A percentile compares a stretch with the other conserved stretches of the same genome.
These are phyloP conservation scores for Umbelopsis sp. DNA, from an alignment of 192 early-diverging fungal species.

Conservation along the genomic window DNA sequence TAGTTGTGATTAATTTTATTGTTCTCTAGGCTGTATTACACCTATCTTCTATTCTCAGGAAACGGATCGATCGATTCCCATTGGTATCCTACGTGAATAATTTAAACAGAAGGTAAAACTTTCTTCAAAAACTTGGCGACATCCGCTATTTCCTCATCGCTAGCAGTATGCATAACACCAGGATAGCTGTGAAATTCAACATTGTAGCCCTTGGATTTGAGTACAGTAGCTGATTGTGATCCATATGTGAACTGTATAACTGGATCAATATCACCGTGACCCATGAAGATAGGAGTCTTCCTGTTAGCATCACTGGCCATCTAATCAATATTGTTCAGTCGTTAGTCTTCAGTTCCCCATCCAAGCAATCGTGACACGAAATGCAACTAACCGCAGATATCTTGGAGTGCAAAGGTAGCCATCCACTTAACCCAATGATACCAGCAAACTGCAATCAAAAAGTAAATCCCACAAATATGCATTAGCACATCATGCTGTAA, in stretches of 20 bases:
- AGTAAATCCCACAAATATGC: background rate
- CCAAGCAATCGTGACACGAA: background rate
- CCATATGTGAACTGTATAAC: constrained; percentile 79
- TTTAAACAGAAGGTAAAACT: background rate
- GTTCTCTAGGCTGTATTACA: background rate
- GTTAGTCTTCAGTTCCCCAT: background rate
- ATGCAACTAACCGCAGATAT: constrained; percentile 43
- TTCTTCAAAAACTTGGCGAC: constrained; percentile 65
- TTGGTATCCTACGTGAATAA: too few relatives aligned
- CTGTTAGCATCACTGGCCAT: constrained; percentile 63
- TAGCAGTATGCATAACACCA: constrained; percentile 79
- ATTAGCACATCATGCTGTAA: background rate
- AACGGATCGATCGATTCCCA: too few relatives aligned
- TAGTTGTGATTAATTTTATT: constrained; percentile 4
- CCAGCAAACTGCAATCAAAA: constrained; percentile 50
- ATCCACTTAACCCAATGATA: constrained; percentile 77
- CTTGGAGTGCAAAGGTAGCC: constrained; percentile 63
- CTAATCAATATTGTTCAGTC: constrained; percentile 20
- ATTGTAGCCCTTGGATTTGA: constrained; percentile 60
- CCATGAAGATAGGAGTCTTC: constrained; percentile 79
- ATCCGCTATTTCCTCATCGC: constrained; percentile 69
- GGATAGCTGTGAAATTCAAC: constrained; percentile 79
- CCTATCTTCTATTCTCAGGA: background rate
- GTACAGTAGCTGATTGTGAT: constrained; percentile 59
- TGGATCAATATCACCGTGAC: constrained; percentile 79